Evolutionary conservation across 2,329 filamentous ascomycete genomes (phyloP), one percentile per base, ranked within the genome.

Genomic region (Arthrobotrys megalospora): DNA sequence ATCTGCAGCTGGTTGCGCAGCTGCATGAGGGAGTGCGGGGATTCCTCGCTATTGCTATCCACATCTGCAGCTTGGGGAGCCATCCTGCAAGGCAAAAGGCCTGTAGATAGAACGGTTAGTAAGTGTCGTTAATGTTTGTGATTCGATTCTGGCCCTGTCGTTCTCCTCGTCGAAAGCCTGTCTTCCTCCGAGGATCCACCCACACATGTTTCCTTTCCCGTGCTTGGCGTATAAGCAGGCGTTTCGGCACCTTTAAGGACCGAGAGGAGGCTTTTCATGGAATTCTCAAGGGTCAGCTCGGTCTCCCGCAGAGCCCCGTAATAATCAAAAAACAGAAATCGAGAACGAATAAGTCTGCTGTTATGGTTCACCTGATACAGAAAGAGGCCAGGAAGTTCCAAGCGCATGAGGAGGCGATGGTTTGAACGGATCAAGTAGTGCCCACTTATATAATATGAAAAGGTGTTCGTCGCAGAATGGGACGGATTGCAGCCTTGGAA

Each of bases 291-390:
- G 55, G 36, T n/a, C 24, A 60, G 28, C 41, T 65, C 34, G 28
- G 73, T 55, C 34, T 77, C 32, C 72, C 72, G 60, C 72, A 70
- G 66, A 70, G 67, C 62, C 75, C 75, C 62, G 75, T 71, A 62
- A 58, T 68, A 52, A 78, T 64, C 24, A 55, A 62, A 63, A 68
- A 63, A 36, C n/a, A 55, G 43, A 47, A 41, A 8, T 11, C 4
- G 10, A 10, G 36, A 8, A 16, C 16, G 6, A 10, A 58, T 41
- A 58, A 19, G 10, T 34, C 12, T 64, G 21, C 38, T 38, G n/a
- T 64, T 19, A 34, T 10, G n/a, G 41, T 65, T 60, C 60, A 52
- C 48, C 60, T 58, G 60, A 66, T 58, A 41, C 24, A 43, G 68
- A 10, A 71, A 70, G 58, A 53, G 45, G n/a, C 24, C 24, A 52